Evolutionary conservation across 2,329 filamentous ascomycete species (phyloP).

Genomic region (Trichoderma semiorbis): DNA sequence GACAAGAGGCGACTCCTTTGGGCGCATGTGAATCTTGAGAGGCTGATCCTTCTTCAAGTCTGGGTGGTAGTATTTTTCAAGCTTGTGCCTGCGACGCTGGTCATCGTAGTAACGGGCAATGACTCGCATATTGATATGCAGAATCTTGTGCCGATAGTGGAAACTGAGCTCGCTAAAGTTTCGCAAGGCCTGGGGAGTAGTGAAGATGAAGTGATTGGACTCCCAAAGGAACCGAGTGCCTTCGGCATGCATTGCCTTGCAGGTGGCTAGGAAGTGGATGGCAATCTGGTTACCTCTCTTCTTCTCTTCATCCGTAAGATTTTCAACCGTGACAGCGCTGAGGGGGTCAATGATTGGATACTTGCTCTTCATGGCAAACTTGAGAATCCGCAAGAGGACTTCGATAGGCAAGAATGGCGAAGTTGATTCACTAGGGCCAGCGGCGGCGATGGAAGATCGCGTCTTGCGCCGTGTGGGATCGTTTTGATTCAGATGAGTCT

Average conservation of each 20-base stretch:
- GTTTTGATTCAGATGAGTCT: slow-evolving; percentile 32
- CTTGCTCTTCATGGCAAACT: slow-evolving; percentile 47
- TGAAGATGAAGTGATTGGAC: slow-evolving; percentile 54
- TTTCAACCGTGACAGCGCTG: slow-evolving; percentile 41
- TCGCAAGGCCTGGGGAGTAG: slow-evolving; percentile 46
- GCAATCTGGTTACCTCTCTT: slow-evolving; percentile 46
- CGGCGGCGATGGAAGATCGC: slow-evolving; percentile 27
- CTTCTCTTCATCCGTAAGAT: slow-evolving; percentile 43
- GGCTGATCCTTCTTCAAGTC: slow-evolving; percentile 40
- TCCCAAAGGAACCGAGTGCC: slow-evolving; percentile 49
- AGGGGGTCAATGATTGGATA: slow-evolving; percentile 54
- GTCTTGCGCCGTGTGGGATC: slow-evolving; percentile 34
- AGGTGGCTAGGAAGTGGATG: slow-evolving; percentile 52
- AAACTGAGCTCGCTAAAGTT: slow-evolving; percentile 46
- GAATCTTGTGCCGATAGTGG: slow-evolving; percentile 42
- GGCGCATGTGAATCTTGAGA: slow-evolving; percentile 42
- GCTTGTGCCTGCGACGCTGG: slow-evolving; percentile 40
- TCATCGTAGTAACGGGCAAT: slow-evolving; percentile 57
- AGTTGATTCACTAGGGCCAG: slow-evolving; percentile 27
- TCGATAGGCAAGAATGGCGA: slow-evolving; percentile 50
- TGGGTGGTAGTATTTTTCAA: slow-evolving; percentile 42
- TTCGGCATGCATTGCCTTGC: slow-evolving; percentile 47
- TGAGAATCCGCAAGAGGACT: slow-evolving; percentile 50
- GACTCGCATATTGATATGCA: slow-evolving; percentile 48
- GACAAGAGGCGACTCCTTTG: slow-evolving; percentile 44